Evolutionary conservation across 2,329 filamentous ascomycete genomes (phyloP), one percentile per base, ranked within the genome.

Genomic region (Trematosphaeria pertusa): DNA sequence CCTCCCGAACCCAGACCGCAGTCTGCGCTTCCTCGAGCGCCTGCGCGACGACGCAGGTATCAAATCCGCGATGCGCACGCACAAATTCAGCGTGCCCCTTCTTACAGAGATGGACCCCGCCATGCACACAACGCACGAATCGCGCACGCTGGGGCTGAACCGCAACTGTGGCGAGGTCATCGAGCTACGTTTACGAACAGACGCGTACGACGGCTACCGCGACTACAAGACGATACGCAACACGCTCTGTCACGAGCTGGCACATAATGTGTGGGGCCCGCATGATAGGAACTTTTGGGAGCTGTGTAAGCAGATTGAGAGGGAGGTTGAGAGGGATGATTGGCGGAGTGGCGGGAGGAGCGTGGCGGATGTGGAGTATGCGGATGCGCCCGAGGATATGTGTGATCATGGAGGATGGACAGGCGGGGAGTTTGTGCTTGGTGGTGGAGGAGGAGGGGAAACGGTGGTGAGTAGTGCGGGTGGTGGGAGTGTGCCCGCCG

Each of bases 101-200:
- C 79, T 99, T 19, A 97, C 92, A 0, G 94, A 99, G 73, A 97
- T 99, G 93, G 89, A 99, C 61, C 94, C 94, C 0, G 80, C 87
- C 0, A 81, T 87, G 57, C 85, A 97, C 71, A 97, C 92, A 0
- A 89, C 83, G 3, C 87, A 89, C 63, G 87, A 94, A n/a, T 86
- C 86, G 38, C 82, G 90, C 34, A 92, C 89, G 1, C 74, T 97
- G 0, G 94, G 94, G 0, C 71, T 97, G 31, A 99, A 99, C 67
- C 80, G 91, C 9, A 97, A 97, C 66, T 73, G 79, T 2, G 94
- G 94, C 50, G 88, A 96, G 70, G 89, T 91, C 1, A 96, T 99
- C 46, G 92, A 97, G 78, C 73, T 99, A 51, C 80, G 94, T 0
- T 75, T 99, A 26, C 80, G 94, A n/a, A 97, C 94, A 1, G 94